Percentiles rank a stretch among this genome's conserved stretches.
phyloP scores from a whole-genome alignment of 257 asterid species.

The Plantago ovata region DNA sequence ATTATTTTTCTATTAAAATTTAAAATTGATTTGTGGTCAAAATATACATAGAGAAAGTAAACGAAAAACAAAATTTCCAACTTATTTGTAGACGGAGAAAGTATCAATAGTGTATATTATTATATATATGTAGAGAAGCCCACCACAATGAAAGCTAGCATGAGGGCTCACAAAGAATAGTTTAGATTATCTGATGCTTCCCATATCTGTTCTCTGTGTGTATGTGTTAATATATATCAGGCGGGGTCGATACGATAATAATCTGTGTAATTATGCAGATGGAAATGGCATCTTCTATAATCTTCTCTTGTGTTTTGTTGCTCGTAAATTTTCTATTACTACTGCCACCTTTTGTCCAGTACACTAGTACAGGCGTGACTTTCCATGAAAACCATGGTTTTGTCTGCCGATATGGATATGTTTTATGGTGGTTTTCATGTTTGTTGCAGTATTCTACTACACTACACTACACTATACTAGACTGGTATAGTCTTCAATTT shows the following conservation, averaged over 20 bases:
- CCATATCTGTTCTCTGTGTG: slow-evolving; percentile 29
- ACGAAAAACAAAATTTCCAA: not conserved
- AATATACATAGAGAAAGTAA: too few relatives aligned
- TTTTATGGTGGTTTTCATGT: not conserved
- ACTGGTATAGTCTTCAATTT: too few relatives aligned
- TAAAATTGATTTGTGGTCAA: too few relatives aligned
- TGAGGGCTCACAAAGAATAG: slow-evolving; percentile 32
- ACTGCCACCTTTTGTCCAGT: too few relatives aligned
- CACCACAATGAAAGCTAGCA: slow-evolving; percentile 18
- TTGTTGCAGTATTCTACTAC: too few relatives aligned
- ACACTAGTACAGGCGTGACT: slow-evolving; percentile 19
- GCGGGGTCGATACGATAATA: too few relatives aligned
- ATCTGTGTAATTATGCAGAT: slow-evolving; percentile 17
- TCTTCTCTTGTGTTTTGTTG: not conserved
- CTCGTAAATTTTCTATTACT: not conserved
- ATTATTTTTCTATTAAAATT: too few relatives aligned
- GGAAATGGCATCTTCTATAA: slow-evolving; percentile 31
- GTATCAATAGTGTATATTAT: slow-evolving; percentile 20
- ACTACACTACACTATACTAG: too few relatives aligned
- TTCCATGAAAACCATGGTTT: slow-evolving; percentile 39
- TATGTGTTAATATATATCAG: too few relatives aligned
- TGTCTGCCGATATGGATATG: slow-evolving; percentile 23
- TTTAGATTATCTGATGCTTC: slow-evolving; percentile 35
- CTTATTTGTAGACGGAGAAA: slow-evolving; percentile 20
- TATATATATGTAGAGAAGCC: slow-evolving; percentile 19